Conservation (phyloP, 2,329 filamentous ascomycete genomes). For the Talaromyces amestolkiae region DNA sequence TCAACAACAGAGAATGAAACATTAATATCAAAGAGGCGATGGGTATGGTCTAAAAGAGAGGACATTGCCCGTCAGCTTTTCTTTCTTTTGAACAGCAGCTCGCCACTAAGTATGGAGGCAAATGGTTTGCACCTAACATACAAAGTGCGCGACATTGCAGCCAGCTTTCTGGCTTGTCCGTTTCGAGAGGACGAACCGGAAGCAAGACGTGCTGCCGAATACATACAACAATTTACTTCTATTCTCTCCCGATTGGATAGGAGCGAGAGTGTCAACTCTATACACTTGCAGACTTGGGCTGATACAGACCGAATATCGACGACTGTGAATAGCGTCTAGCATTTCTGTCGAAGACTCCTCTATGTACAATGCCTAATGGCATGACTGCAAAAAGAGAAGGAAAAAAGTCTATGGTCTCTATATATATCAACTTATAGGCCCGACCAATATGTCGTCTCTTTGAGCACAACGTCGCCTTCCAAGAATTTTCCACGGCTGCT, state of each 20-base stretch:
- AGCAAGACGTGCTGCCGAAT: slow-evolving; percentile 2
- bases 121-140: background rate
- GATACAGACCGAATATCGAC: slow-evolving; percentile 4
- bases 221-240: slow-evolving; percentile 8
- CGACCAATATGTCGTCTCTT: slow-evolving; percentile 4
- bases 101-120: background rate
- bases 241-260: slow-evolving; percentile 6
- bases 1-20: background rate
- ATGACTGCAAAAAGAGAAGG: background rate
- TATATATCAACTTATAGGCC: slow-evolving; percentile 1
- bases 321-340: background rate
- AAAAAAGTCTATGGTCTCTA: background rate
- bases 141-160: background rate
- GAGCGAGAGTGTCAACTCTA: slow-evolving; percentile 5
- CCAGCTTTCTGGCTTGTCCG: background rate
- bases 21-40: background rate
- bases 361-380: background rate
- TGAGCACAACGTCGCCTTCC: slow-evolving; percentile 1
- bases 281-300: slow-evolving; percentile 2
- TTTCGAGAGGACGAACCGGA: background rate
- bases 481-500: slow-evolving; percentile 21
- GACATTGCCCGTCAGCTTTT: background rate
- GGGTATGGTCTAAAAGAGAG: background rate
- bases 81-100: background rate
- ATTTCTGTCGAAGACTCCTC: background rate